Evolutionary conservation across 2,329 filamentous ascomycete species (phyloP).

Genomic region (Pseudogymnoascus sp.): DNA sequence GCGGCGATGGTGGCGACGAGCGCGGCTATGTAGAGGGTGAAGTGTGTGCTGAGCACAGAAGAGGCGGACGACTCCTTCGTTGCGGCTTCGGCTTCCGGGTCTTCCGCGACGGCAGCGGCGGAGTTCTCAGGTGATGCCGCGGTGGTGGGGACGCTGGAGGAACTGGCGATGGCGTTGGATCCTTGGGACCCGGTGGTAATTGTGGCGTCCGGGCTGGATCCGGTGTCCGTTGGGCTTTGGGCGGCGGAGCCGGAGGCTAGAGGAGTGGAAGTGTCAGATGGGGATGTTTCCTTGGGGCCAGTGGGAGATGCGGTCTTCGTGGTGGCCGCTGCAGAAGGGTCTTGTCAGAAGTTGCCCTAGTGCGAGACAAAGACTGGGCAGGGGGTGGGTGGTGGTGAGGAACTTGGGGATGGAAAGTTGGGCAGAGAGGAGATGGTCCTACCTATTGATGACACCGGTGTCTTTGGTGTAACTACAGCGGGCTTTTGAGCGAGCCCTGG

Average conservation of each 20-base stretch:
- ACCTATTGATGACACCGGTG: slow-evolving; percentile 13
- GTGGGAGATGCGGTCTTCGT: neutral
- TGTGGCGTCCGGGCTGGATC: neutral
- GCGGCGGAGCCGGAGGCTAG: neutral
- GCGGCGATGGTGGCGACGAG: neutral
- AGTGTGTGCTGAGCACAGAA: neutral
- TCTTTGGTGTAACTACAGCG: slow-evolving; percentile 11
- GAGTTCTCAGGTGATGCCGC: neutral
- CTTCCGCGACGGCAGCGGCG: neutral
- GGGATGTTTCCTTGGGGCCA: neutral
- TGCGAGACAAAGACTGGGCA: slow-evolving; percentile 1
- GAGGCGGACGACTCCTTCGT: neutral
- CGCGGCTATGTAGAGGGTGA: neutral
- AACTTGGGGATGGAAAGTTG: neutral
- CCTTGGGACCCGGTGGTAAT: neutral
- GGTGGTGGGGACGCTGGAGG: neutral
- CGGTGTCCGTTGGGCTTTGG: neutral
- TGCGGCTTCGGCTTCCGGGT: neutral
- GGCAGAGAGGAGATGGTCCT: neutral
- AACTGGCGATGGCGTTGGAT: neutral
- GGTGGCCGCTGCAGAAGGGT: neutral
- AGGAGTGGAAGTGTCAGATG: neutral
- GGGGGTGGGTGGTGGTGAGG: neutral
- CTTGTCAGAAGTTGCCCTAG: slow-evolving; percentile 1
- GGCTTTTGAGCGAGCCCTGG: slow-evolving; percentile 19